Base-by-base conservation (phyloP, 1,139 yeast species). In the Meyerozyma athensensis region DNA sequence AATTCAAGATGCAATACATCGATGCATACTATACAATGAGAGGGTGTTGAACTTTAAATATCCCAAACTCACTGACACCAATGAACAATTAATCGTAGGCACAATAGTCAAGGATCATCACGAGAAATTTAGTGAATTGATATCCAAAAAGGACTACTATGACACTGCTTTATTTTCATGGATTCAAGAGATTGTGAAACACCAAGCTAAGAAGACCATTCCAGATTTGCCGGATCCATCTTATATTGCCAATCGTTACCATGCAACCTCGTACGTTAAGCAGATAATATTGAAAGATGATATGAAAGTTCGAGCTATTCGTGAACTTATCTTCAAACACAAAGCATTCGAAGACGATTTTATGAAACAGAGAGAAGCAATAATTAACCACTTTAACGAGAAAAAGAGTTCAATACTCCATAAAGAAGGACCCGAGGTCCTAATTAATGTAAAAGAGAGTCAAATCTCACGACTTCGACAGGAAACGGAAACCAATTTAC, bases 191-290 rank as follows among this genome's bases (percentile, higher is more conserved):
- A 28, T 9, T 13, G 20, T 16, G 13, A 14, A 16, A 8, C 20
- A 28, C 20, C 21, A n/a, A 16, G 6, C 14, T 4, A 13, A 12
- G 17, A 10, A 24, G 18, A 13, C 14, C 18, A n/a, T n/a, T n/a
- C 30, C 20, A 18, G 18, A 16, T 9, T 28, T 24, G 1, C 43
- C 45, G 2, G 56, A 54, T 30, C 45, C 58, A 17, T 39, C 36
- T 19, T 45, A 39, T 37, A 57, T 57, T 23, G 43, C 56, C 20
- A 52, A 54, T 31, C 36, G 58, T 10, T 45, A 43, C 34, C 58
- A 52, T 38, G 62, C 61, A 2, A 41, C 39, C 20, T 35, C 40
- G 19, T 55, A 52, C 39, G 34, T 56, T 2, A 36, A 38, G 3
- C 9, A 17, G n/a, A 13, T 17, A 5, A 26, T 40, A 4, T 36